Percentiles rank a stretch among this genome's conserved stretches.
These are phyloP conservation scores for Infundibulicybe gibba DNA, from an alignment of 768 basidiomycete genomes.

Conservation along the genomic window DNA sequence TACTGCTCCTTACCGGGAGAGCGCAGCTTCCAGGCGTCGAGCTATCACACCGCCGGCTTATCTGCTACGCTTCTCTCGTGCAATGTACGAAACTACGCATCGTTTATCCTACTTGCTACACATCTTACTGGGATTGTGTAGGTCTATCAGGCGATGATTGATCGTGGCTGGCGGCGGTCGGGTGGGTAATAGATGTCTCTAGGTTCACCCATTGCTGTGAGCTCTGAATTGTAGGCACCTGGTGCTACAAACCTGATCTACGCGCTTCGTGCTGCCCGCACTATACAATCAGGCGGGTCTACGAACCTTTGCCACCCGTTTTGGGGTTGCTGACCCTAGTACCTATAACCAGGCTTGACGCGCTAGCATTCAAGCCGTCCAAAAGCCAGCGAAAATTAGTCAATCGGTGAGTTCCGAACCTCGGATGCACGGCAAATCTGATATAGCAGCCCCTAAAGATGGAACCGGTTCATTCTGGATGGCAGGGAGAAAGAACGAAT, in stretches of 20 bases:
- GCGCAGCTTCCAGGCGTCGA: slow-evolving; percentile 38
- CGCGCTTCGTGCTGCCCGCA: slow-evolving; percentile 85
- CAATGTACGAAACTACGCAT: slow-evolving; percentile 30
- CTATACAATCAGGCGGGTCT: slow-evolving; percentile 81
- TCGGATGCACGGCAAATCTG: neutral
- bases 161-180: too few relatives aligned
- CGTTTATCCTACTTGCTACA: too few relatives aligned
- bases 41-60: slow-evolving; percentile 44
- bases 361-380: slow-evolving; percentile 60
- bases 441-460: slow-evolving; percentile 34
- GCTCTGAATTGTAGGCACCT: slow-evolving; percentile 36
- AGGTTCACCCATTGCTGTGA: neutral
- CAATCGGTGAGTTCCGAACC: slow-evolving; percentile 47
- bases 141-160: too few relatives aligned
- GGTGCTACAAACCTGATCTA: slow-evolving; percentile 88
- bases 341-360: slow-evolving; percentile 52
- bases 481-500: slow-evolving; percentile 40
- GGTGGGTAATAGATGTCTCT: slow-evolving; percentile 24
- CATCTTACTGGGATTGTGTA: too few relatives aligned
- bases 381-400: slow-evolving; percentile 74
- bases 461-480: slow-evolving; percentile 63
- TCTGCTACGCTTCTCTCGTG: slow-evolving; percentile 51
- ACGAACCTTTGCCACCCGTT: slow-evolving; percentile 4
- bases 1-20: slow-evolving; percentile 61
- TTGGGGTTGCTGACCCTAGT: neutral